Evolutionary conservation across 495 filamentous ascomycete species (phyloP).

Genomic region (Daldinia loculata): DNA sequence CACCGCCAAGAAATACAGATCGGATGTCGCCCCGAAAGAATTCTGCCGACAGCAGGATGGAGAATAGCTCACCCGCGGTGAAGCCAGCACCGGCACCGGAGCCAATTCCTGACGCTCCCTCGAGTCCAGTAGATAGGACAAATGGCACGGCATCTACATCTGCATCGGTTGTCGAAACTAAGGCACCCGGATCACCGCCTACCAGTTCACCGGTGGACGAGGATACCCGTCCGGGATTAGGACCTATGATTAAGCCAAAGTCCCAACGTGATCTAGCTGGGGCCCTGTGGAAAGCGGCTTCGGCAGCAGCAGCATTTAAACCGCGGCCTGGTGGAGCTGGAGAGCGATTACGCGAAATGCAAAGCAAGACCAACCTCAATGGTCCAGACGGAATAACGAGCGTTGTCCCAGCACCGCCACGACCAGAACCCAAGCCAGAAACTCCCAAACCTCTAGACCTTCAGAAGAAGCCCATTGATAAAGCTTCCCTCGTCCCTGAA

Average conservation of each 20-base stretch:
- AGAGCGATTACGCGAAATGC: conserved; percentile 68
- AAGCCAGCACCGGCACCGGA: conserved; percentile 20
- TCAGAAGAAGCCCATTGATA: conserved; percentile 48
- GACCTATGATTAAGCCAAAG: conserved; percentile 85
- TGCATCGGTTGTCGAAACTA: conserved; percentile 32
- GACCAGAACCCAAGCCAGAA: conserved; percentile 44
- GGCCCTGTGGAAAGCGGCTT: conserved; percentile 84
- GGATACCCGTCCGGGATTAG: conserved; percentile 78
- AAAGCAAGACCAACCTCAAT: conserved; percentile 60
- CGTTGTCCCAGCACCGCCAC: conserved; percentile 80
- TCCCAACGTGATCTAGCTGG: conserved; percentile 75
- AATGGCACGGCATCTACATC: conserved; percentile 35
- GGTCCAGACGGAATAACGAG: conserved; percentile 88
- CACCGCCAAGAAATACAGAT: conserved; percentile 57
- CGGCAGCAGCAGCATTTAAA: conserved; percentile 80
- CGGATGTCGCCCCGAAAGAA: conserved; percentile 52
- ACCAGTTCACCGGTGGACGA: conserved; percentile 50
- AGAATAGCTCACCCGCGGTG: conserved; percentile 19
- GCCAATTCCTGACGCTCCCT: conserved; percentile 20
- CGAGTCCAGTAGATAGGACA: conserved; percentile 18
- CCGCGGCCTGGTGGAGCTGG: conserved; percentile 83
- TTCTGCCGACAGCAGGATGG: conserved; percentile 38
- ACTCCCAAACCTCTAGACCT: conserved; percentile 35
- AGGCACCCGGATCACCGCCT: conserved; percentile 34
- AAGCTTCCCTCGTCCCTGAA: conserved; percentile 55